Evolutionary conservation across 805 yeast species (phyloP).

Genomic region (Ogataea parapolymorpha): DNA sequence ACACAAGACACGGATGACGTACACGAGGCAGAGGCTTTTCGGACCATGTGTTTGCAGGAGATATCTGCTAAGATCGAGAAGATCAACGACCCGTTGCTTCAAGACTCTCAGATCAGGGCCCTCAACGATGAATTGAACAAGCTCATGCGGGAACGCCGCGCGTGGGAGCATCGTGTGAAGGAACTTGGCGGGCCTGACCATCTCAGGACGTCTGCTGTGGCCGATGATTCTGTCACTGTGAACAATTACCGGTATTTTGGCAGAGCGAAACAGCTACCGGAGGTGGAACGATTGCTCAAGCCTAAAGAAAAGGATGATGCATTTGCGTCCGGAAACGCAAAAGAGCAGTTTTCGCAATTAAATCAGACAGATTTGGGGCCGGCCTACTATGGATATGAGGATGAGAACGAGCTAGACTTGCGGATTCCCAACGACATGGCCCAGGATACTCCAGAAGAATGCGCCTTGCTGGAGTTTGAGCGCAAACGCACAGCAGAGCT

Average conservation of each 20-base stretch:
- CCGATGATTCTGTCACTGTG: slow-evolving; percentile 20
- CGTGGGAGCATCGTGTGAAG: slow-evolving; percentile 76
- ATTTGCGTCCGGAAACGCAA: slow-evolving; percentile 15
- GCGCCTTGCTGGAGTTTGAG: not conserved
- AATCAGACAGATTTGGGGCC: slow-evolving; percentile 26
- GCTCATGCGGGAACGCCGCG: slow-evolving; percentile 59
- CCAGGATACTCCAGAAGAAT: not conserved
- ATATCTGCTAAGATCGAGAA: slow-evolving; percentile 56
- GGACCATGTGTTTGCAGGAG: slow-evolving; percentile 59
- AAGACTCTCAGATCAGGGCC: slow-evolving; percentile 65
- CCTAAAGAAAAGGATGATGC: not conserved
- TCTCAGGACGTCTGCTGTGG: slow-evolving; percentile 24
- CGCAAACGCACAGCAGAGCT: not conserved
- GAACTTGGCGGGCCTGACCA: slow-evolving; percentile 75
- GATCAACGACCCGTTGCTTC: slow-evolving; percentile 57
- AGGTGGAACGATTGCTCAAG: slow-evolving; percentile 48
- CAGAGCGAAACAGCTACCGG: slow-evolving; percentile 76
- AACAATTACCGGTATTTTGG: slow-evolving; percentile 77
- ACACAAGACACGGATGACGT: slow-evolving; percentile 33
- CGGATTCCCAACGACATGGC: not conserved
- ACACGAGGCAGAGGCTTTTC: slow-evolving; percentile 69
- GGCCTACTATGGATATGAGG: slow-evolving; percentile 43
- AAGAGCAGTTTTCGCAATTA: slow-evolving; percentile 22
- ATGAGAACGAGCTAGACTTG: slow-evolving; percentile 19
- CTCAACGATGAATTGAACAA: slow-evolving; percentile 72